Evolutionary conservation across 768 basidiomycete genomes (phyloP).

Genomic region (Guyanaporus albipodus): DNA sequence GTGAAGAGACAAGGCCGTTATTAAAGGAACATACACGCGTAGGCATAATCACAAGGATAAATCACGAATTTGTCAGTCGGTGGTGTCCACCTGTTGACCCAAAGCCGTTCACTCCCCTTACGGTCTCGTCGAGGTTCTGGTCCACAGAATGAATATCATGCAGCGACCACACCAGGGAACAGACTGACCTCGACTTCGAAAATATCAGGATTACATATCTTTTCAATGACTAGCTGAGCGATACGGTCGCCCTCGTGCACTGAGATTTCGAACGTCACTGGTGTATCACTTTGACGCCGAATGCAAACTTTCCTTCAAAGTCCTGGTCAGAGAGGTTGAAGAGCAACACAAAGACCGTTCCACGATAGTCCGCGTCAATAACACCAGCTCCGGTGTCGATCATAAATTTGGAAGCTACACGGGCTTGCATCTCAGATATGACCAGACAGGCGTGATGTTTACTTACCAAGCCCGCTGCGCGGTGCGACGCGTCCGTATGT

Average conservation of each 20-base stretch:
- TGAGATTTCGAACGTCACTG: slow-evolving; percentile 26
- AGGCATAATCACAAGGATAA: background rate
- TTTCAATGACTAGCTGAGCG: slow-evolving; percentile 92
- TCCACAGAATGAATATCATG: slow-evolving; percentile 5
- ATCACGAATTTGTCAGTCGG: slow-evolving; percentile 32
- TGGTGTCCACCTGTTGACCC: slow-evolving; percentile 91
- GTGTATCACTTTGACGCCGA: background rate
- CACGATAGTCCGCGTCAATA: slow-evolving; percentile 94
- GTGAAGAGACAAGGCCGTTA: no score
- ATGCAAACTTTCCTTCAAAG: slow-evolving; percentile 60
- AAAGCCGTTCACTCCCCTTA: slow-evolving; percentile 82
- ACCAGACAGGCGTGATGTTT: background rate
- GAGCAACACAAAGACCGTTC: slow-evolving; percentile 83
- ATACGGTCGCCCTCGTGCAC: slow-evolving; percentile 94
- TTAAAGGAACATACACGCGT: slow-evolving; percentile 2
- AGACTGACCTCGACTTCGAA: slow-evolving; percentile 72
- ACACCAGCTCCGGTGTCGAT: slow-evolving; percentile 98
- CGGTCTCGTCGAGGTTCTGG: slow-evolving; percentile 86
- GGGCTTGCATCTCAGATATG: background rate
- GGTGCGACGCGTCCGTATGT: slow-evolving; percentile 98
- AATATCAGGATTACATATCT: slow-evolving; percentile 81
- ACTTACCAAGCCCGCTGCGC: slow-evolving; percentile 87
- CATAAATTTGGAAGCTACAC: slow-evolving; percentile 92
- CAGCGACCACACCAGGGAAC: background rate
- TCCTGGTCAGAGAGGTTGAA: slow-evolving; percentile 91